phyloP scores from a whole-genome alignment of 2,329 filamentous ascomycete species.

The Colletotrichum sp. region DNA sequence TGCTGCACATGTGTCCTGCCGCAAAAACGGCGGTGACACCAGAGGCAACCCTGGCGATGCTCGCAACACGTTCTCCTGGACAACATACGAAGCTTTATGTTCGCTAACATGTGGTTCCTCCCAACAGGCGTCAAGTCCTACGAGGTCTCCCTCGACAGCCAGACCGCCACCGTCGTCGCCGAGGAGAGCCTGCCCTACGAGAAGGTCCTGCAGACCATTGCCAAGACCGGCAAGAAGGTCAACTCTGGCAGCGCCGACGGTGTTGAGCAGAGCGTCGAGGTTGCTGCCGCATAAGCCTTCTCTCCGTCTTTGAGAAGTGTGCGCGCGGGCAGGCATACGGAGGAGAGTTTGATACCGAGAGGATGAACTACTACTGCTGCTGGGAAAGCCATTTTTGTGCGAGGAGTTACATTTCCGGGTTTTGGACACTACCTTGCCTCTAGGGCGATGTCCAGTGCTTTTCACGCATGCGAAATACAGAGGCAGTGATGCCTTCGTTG shows the following conservation, averaged over 20 bases:
- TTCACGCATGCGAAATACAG: background rate
- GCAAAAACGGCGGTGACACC: background rate
- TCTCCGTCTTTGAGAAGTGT: background rate
- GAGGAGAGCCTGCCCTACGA: slow-evolving; percentile 75
- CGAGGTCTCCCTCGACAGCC: slow-evolving; percentile 85
- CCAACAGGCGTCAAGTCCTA: slow-evolving; percentile 79
- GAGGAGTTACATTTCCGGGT: background rate
- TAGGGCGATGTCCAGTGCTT: background rate
- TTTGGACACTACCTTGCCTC: background rate
- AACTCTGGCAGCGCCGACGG: slow-evolving; percentile 78
- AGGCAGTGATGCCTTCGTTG: background rate
- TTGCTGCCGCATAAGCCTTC: background rate
- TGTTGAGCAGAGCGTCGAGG: slow-evolving; percentile 55
- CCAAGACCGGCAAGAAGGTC: slow-evolving; percentile 94
- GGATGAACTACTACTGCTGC: slow-evolving; percentile 14
- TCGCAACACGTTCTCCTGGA: background rate
- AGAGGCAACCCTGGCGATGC: background rate
- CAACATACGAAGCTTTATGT: background rate
- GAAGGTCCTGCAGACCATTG: slow-evolving; percentile 84
- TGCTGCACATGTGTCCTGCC: background rate
- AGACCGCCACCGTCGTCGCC: slow-evolving; percentile 80
- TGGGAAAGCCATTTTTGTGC: background rate
- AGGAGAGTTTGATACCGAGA: background rate
- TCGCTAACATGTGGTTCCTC: background rate
- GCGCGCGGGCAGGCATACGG: background rate